Evolutionary conservation across 2,329 filamentous ascomycete genomes (phyloP), one percentile per base, ranked within the genome.

Genomic region (Trichoderma koningii): DNA sequence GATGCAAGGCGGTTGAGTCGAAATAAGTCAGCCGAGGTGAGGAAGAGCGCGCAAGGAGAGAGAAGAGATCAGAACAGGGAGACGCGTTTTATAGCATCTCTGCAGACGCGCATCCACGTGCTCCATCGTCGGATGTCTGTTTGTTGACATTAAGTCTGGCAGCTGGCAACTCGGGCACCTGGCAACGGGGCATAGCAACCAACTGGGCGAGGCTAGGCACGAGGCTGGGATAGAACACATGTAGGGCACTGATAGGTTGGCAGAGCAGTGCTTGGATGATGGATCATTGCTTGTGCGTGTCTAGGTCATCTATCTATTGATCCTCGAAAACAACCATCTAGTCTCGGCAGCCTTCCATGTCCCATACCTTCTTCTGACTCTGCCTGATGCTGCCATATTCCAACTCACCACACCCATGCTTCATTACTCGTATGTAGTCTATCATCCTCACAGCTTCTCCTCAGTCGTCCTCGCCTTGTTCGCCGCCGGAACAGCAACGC

Each of bases 401-500:
- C 19, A 9, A 17, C 38, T 55, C 15, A 42, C 21, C 10, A 38
- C 12, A 14, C 3, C 34, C 7, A 2, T 14, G 14, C 4, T 12
- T 0, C 9, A 38, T 12, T 3, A 38, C 34, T 12, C 34, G 34
- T 3, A 10, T 38, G 4, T 38, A 5, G 5, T 50, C 44, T 14
- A 17, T 17, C 28, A 19, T 0, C 42, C 26, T 72, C 52, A 76
- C 19, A 76, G 52, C 67, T 72, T 76, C 19, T 64, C 23, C 12
- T 60, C 68, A 47, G 67, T 67, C 30, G 65, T 68, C 59, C 66
- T 70, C 68, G 67, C 17, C 21, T 45, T 68, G 66, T 69, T 71
- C 42, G 67, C 63, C 7, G 38, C 44, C 6, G 76, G 77, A 38
- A 74, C 63, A 26, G 79, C 67, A 10, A 84, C 77, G 3, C 83